Evolutionary conservation across 352 stramenopile genomes (phyloP), one percentile per base, ranked within the genome.

Genomic region (Discostella stelligera): DNA sequence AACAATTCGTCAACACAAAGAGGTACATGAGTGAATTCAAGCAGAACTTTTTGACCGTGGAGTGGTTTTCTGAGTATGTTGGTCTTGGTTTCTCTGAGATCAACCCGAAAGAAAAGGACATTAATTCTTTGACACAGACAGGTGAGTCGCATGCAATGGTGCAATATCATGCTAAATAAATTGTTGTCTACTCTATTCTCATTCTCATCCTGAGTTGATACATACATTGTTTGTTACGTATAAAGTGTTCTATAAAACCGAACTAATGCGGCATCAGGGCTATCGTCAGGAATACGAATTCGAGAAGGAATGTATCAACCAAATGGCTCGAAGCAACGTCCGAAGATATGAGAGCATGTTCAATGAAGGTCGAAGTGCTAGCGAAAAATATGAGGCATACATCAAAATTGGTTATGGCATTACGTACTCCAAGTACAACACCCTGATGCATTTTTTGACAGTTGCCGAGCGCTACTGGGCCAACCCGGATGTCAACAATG

Each of bases 361-460:
- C 48, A 25, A 74, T 5, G 82, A 67, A 25, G 52, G 58, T 20
- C 71, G 78, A 37, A 79, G 18, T 41, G 48, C 74, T 18, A 56
- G 27, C 44, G 56, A 78, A 23, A 84, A 82, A 37, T 86, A 83
- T 59, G 66, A 83, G 48, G 46, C 61, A 20, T 65, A 46, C 1
- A 55, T 85, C 37, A 84, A 75, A 49, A 86, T 88, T 50, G 82
- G 82, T 10, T 64, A 68, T 13, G 82, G 82, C 1, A 82, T 74
- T 39, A 86, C 82, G 0, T 88, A 84, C 18, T 80, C 78, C 3
- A 88, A 88, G 66, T 88, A 88, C 71, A 88, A 88, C 37, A 88
- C 78, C 18, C 30, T 86, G 27, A 84, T 88, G 77, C 82, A 88
- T 41, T 88, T 88, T 58, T 66, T 88, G 37, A 86, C 76, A 60